phyloP scores from a whole-genome alignment of 2,329 filamentous ascomycete species.

The Microsporum canis region DNA sequence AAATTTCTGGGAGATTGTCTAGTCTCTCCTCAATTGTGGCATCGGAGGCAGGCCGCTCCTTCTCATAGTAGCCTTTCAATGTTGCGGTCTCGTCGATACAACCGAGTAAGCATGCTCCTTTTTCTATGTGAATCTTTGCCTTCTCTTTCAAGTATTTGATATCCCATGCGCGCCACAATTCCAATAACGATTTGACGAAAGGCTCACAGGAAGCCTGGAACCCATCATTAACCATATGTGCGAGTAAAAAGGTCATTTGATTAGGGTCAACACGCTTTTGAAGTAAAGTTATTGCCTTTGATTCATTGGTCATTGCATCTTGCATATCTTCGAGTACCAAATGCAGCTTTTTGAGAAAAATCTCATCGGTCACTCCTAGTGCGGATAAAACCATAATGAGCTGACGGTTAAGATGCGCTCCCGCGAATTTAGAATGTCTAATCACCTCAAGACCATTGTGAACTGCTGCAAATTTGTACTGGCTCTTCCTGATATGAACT shows the following conservation, averaged over 20 bases:
- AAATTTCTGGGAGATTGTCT: constrained; percentile 66
- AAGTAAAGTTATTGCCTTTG: constrained; percentile 55
- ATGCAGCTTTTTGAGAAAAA: constrained; percentile 58
- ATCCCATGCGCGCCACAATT: constrained; percentile 79
- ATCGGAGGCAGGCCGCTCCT: constrained; percentile 27
- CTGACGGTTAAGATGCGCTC: constrained; percentile 77
- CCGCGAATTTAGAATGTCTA: constrained; percentile 61
- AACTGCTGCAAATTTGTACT: constrained; percentile 69
- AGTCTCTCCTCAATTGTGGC: constrained; percentile 34
- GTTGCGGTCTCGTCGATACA: constrained; percentile 75
- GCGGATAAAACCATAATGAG: constrained; percentile 74
- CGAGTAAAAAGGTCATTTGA: constrained; percentile 61
- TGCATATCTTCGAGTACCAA: constrained; percentile 59
- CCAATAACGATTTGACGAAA: constrained; percentile 66
- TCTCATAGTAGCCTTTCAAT: constrained; percentile 58
- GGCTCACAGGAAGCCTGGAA: constrained; percentile 69
- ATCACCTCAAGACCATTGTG: constrained; percentile 75
- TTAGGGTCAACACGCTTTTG: constrained; percentile 74
- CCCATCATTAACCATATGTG: constrained; percentile 63
- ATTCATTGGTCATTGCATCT: constrained; percentile 54
- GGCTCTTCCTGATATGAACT: constrained; percentile 69
- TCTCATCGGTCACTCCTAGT: constrained; percentile 56
- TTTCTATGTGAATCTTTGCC: constrained; percentile 66
- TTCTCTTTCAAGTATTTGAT: constrained; percentile 89
- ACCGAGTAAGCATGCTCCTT: constrained; percentile 79